Conservation (phyloP, 805 yeast genomes). For the Yamadazyma phyllophila region DNA sequence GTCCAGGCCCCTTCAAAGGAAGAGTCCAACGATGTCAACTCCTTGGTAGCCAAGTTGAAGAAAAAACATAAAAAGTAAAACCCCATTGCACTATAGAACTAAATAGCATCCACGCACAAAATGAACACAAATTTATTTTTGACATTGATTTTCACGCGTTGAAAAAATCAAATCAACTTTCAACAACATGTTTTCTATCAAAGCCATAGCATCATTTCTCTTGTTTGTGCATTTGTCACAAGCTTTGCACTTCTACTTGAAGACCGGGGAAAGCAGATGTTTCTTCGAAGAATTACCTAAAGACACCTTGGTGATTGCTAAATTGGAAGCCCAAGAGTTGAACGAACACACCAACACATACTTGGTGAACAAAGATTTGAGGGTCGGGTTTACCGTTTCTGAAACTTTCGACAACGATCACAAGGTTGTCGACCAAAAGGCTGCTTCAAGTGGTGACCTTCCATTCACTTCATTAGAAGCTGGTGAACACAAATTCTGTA, state of each 20-base stretch:
- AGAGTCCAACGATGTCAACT: conserved; percentile 14
- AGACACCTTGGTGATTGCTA: conserved; percentile 78
- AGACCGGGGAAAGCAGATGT: conserved; percentile 75
- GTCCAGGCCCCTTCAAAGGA: background rate
- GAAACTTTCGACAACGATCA: conserved; percentile 78
- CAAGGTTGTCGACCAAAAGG: conserved; percentile 67
- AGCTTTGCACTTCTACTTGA: conserved; percentile 76
- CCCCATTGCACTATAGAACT: background rate
- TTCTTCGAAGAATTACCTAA: conserved; percentile 78
- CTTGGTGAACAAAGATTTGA: conserved; percentile 53
- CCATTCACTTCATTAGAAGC: conserved; percentile 78
- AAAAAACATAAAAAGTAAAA: conserved; percentile 25
- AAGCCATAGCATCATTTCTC: conserved; percentile 9
- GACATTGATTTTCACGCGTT: background rate
- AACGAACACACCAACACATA: conserved; percentile 47
- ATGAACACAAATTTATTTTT: background rate
- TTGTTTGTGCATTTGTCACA: conserved; percentile 17
- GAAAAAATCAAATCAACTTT: conserved; percentile 3
- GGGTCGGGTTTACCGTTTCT: conserved; percentile 56
- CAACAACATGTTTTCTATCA: conserved; percentile 4
- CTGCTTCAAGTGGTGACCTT: conserved; percentile 61
- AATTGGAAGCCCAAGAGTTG: conserved; percentile 64
- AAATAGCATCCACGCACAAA: conserved; percentile 7
- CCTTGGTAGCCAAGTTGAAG: conserved; percentile 52
- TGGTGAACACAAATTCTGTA: conserved; percentile 84